phyloP scores from a whole-genome alignment of 768 basidiomycete species.

The Leccinellum albellum region DNA sequence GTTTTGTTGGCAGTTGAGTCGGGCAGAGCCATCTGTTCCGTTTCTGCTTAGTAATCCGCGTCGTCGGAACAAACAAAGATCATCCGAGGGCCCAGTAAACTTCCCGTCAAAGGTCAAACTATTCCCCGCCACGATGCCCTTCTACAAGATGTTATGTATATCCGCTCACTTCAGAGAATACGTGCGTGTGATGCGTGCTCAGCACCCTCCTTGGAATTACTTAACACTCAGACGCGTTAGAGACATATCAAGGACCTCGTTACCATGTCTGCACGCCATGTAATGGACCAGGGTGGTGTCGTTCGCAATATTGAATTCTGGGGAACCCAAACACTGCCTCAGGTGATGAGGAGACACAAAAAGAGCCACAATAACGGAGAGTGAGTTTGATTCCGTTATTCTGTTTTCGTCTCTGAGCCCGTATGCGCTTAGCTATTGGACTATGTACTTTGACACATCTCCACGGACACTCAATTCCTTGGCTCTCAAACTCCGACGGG shows the following conservation, averaged over 20 bases:
- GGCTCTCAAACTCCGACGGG: constrained; percentile 65
- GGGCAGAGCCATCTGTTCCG: not conserved
- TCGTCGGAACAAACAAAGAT: not conserved
- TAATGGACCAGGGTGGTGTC: constrained; percentile 74
- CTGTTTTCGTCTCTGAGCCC: constrained; percentile 2
- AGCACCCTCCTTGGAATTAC: not conserved
- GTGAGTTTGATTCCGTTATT: constrained; percentile 46
- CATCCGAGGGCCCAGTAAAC: not conserved
- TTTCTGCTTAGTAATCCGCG: constrained; percentile 17
- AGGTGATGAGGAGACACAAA: constrained; percentile 65
- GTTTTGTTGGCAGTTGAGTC: not conserved
- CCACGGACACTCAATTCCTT: constrained; percentile 64
- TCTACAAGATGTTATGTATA: constrained; percentile 86
- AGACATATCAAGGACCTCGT: constrained; percentile 73
- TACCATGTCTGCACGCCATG: constrained; percentile 61
- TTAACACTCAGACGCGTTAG: constrained; percentile 33
- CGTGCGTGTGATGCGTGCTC: constrained; percentile 38
- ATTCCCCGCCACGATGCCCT: constrained; percentile 54
- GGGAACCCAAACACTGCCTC: constrained; percentile 72
- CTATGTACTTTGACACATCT: constrained; percentile 85
- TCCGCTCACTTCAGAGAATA: constrained; percentile 72
- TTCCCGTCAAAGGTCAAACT: not conserved
- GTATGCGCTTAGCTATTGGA: constrained; percentile 67
- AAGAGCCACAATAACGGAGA: constrained; percentile 62
- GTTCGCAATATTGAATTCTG: constrained; percentile 75